A percentile compares a stretch with the other conserved stretches of the same genome.
Evolutionary conservation across 257 asterid species (phyloP).

Genomic region (Leptodermis oblonga): DNA sequence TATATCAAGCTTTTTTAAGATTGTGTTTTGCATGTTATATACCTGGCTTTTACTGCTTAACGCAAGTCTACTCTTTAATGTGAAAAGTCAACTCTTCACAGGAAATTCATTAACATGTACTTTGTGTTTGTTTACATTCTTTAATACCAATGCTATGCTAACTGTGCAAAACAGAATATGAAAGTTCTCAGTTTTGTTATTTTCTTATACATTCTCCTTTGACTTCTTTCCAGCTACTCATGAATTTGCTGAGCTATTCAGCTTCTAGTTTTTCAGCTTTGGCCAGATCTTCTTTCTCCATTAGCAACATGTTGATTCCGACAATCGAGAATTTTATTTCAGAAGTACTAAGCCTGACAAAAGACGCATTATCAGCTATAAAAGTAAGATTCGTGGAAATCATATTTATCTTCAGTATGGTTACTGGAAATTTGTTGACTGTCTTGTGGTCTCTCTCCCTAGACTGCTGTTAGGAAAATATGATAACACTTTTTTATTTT

Average conservation of each 20-base stretch:
- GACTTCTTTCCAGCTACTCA: slow-evolving; percentile 58
- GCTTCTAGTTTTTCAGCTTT: slow-evolving; percentile 62
- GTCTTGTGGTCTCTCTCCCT: not conserved
- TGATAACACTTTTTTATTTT: slow-evolving; percentile 7
- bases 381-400: slow-evolving; percentile 42
- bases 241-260: slow-evolving; percentile 76
- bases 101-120: not conserved
- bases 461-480: not conserved
- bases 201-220: slow-evolving; percentile 20
- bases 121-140: not conserved
- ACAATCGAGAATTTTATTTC: slow-evolving; percentile 61
- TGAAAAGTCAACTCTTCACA: not conserved
- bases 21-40: not conserved
- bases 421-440: not conserved
- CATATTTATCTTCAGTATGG: not conserved
- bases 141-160: not conserved
- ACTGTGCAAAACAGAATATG: not conserved
- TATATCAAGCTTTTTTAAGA: not conserved
- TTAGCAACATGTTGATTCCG: slow-evolving; percentile 44
- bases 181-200: not conserved
- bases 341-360: slow-evolving; percentile 62
- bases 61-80: not conserved
- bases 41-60: not conserved
- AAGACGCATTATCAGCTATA: slow-evolving; percentile 59
- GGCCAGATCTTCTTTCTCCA: slow-evolving; percentile 52